Percentiles rank a stretch among this genome's conserved stretches.
Conservation (phyloP, 1,284 basidiomycete species). For the Tilletia setariae region DNA sequence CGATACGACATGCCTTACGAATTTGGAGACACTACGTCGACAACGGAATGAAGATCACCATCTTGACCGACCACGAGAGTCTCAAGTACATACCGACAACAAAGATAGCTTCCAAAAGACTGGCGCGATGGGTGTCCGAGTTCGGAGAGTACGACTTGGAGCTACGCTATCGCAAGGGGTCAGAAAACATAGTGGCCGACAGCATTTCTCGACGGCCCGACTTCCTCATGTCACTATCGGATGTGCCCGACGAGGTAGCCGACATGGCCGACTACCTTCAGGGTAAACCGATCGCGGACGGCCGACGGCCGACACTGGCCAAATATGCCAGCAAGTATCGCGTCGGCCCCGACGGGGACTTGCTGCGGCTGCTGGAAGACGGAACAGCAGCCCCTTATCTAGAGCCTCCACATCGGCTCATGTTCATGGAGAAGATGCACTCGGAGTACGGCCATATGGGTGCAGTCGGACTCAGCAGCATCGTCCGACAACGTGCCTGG, state of each 20-base stretch:
- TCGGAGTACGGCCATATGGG: conserved; percentile 8
- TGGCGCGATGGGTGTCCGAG: not conserved
- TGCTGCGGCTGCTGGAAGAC: conserved; percentile 6
- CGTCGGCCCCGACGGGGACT: not conserved
- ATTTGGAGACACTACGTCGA: conserved; percentile 10
- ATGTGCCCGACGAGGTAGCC: not conserved
- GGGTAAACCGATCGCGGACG: not conserved
- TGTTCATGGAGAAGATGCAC: conserved; percentile 14
- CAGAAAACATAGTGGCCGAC: not conserved
- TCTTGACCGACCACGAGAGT: conserved; percentile 15
- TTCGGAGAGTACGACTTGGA: conserved; percentile 12
- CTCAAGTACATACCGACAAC: conserved; percentile 1
- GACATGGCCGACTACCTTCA: not conserved
- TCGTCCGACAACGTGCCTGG: conserved; percentile 13
- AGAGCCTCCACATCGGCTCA: not conserved
- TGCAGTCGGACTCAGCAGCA: not conserved
- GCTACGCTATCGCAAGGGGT: not conserved
- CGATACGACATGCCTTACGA: not conserved
- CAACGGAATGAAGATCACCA: not conserved
- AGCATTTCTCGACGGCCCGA: conserved; percentile 1
- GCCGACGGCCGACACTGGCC: too few species aligned
- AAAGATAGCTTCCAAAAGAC: not conserved
- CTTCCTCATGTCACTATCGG: not conserved
- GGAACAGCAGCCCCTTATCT: conserved; percentile 6
- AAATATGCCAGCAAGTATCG: not conserved